Base-by-base conservation (phyloP, 2,329 filamentous ascomycete genomes). In the Arthroderma sp. region DNA sequence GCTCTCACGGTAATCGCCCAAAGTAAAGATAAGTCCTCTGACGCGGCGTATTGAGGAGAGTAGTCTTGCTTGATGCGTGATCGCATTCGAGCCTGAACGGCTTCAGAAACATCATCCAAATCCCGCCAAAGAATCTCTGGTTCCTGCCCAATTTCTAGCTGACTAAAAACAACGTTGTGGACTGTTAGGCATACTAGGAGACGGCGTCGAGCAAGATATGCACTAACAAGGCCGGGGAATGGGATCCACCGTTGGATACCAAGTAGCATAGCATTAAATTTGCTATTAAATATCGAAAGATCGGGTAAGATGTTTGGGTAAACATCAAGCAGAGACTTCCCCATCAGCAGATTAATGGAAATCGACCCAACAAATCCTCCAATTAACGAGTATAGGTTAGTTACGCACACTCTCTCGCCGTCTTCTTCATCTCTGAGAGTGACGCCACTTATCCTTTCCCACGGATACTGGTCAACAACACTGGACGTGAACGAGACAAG, bases 401-500 rank as follows among this genome's bases (percentile, higher is more conserved):
- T 73, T 62, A 84, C 80, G 13, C 77, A 80, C 56, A 78, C 72
- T 28, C 71, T 68, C 15, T 66, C 60, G 35, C 65, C 63, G 4
- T 67, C 71, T n/a, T 68, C 66, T 1, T 70, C 62, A 15, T 77
- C 76, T 2, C 72, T 65, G 8, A 74, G 67, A 1, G 69, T 68
- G 1, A 79, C 71, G 8, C 74, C 68, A 17, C 72, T 76, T n/a
- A 67, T 70, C 35, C 80, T 76, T 65, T 86, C 83, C 83, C 83
- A 86, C 1, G 73, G 72, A 63, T 76, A 75, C 60, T 84, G 80
- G 63, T 86, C 83, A 23, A 86, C 80, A 1, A 77, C 70, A 17
- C 80, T 83, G 6, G 76, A 72, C 38, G 76, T 77, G 63, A 83
- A 84, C 0, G 81, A 81, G 39, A 85, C 75, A 35, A 86, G 67